A percentile compares a stretch with the other conserved stretches of the same genome.
Conservation (phyloP, 2,329 filamentous ascomycete species). For the Trichoderma oligosporum region DNA sequence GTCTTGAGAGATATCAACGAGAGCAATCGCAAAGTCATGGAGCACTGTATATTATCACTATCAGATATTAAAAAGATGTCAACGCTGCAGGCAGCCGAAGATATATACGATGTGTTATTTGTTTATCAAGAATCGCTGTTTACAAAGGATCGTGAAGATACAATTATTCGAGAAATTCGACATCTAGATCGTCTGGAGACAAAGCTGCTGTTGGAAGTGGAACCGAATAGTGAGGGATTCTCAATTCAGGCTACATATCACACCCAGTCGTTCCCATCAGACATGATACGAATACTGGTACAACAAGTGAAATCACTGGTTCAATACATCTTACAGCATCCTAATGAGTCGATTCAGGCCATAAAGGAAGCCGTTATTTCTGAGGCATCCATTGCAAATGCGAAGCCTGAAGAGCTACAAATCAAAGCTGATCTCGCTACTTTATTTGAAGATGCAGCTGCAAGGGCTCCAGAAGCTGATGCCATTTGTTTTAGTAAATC, state of each 20-base stretch:
- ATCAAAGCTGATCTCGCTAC: slow-evolving; percentile 44
- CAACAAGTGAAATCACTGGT: slow-evolving; percentile 58
- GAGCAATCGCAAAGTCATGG: slow-evolving; percentile 61
- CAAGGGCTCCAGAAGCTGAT: slow-evolving; percentile 45
- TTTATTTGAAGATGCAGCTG: slow-evolving; percentile 53
- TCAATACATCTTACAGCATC: slow-evolving; percentile 29
- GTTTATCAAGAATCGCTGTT: slow-evolving; percentile 75
- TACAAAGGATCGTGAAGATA: slow-evolving; percentile 31
- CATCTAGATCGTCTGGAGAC: slow-evolving; percentile 73
- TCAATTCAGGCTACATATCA: slow-evolving; percentile 48
- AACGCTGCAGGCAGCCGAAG: slow-evolving; percentile 50
- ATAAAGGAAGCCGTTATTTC: slow-evolving; percentile 27
- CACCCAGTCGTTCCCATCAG: slow-evolving; percentile 45
- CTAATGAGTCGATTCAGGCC: slow-evolving; percentile 22
- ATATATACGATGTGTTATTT: slow-evolving; percentile 73
- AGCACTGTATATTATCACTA: slow-evolving; percentile 61
- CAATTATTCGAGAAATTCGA: slow-evolving; percentile 50
- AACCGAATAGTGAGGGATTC: slow-evolving; percentile 51
- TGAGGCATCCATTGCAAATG: slow-evolving; percentile 49
- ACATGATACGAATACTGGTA: slow-evolving; percentile 55
- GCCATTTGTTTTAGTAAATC: slow-evolving; percentile 63
- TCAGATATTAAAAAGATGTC: slow-evolving; percentile 64
- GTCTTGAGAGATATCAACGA: slow-evolving; percentile 62
- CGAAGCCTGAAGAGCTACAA: slow-evolving; percentile 31
- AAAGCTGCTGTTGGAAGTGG: slow-evolving; percentile 69